These are phyloP conservation scores for Linnemannia hyalina DNA, from an alignment of 192 early-diverging fungal genomes.

Conservation along the genomic window DNA sequence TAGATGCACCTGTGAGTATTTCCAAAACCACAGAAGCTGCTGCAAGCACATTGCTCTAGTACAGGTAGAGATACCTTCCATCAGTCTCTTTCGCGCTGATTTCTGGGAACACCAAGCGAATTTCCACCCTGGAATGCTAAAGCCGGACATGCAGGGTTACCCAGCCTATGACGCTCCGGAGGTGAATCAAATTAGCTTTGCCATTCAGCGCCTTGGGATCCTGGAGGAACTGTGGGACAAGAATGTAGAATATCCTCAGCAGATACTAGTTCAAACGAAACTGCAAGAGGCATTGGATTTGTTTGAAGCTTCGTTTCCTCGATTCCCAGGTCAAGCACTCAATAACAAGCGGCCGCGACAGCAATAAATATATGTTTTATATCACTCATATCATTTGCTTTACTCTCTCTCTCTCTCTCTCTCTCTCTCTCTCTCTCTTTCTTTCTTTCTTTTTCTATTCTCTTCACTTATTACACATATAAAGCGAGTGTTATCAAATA, in stretches of 20 bases:
- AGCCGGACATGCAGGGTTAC: neutral
- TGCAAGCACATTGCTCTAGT: conserved; percentile 29
- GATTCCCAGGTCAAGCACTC: neutral
- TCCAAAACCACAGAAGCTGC: neutral
- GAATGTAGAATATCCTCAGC: neutral
- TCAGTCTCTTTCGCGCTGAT: neutral
- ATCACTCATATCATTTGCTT: neutral
- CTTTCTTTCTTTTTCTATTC: too few species aligned
- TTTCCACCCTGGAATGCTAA: neutral
- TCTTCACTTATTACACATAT: too few species aligned
- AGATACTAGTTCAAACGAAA: neutral
- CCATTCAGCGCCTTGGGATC: neutral
- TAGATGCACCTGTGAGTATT: conserved; percentile 8
- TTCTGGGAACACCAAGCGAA: neutral
- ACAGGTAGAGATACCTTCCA: neutral
- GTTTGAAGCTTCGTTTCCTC: neutral
- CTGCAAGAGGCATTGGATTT: neutral
- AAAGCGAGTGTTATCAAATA: too few species aligned
- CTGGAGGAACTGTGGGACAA: conserved; percentile 8
- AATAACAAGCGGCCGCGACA: neutral
- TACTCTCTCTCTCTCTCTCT: too few species aligned
- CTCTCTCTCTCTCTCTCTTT: too few species aligned
- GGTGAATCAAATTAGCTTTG: neutral
- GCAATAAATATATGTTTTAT: too few species aligned
- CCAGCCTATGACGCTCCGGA: neutral